Evolutionary conservation across 176 grass and related monocot species (phyloP).

Genomic region (Elaeis guineensis): DNA sequence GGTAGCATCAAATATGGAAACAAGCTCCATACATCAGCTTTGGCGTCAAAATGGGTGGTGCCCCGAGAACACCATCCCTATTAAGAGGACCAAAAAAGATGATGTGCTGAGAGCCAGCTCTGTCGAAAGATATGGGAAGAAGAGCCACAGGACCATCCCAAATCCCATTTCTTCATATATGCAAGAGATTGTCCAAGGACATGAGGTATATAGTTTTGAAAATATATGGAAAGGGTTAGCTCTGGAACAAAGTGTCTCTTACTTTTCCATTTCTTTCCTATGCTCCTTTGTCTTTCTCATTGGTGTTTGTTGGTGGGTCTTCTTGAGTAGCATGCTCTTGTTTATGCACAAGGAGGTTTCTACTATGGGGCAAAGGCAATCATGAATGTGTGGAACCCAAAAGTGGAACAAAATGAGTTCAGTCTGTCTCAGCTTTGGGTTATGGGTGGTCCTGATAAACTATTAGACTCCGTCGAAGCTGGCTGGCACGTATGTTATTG

Average conservation of each 20-base stretch:
- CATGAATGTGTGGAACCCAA: conserved; percentile 14
- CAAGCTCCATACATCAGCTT: no score
- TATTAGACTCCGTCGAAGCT: conserved; percentile 8
- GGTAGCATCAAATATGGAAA: no score
- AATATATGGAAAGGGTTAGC: no score
- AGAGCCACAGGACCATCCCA: conserved; percentile 1
- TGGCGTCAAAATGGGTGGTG: no score
- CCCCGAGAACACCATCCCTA: neutral
- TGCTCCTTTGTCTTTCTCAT: neutral
- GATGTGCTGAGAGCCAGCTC: conserved; percentile 8
- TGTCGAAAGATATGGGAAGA: conserved; percentile 8
- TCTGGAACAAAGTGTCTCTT: neutral
- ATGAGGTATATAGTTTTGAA: conserved; percentile 1
- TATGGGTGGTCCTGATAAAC: neutral
- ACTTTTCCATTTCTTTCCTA: no score
- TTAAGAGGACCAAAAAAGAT: conserved; percentile 8
- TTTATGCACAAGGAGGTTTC: conserved; percentile 2
- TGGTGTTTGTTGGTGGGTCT: neutral
- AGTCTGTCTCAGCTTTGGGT: conserved; percentile 12
- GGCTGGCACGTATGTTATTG: conserved; percentile 1
- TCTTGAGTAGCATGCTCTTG: conserved; percentile 7
- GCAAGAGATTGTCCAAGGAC: neutral
- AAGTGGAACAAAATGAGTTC: conserved; percentile 4
- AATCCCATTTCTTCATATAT: neutral
- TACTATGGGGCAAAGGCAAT: conserved; percentile 11